Evolutionary conservation across 768 basidiomycete genomes (phyloP).

Genomic region (Paxillus rubicundulus): DNA sequence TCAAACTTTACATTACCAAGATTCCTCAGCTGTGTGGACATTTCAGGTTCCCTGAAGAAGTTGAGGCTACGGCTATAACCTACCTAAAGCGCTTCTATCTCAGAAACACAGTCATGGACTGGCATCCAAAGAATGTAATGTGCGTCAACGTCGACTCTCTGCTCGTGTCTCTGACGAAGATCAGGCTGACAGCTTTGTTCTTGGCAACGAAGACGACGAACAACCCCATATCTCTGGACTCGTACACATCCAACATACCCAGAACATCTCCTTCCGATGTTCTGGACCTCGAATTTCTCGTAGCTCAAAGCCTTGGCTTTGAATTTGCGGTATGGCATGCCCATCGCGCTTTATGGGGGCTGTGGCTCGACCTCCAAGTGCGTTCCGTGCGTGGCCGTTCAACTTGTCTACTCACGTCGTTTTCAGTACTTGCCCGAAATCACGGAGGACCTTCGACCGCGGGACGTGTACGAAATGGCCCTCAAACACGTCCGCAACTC

Average conservation of each 20-base stretch:
- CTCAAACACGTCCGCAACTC: conserved; percentile 69
- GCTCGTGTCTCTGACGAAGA: background rate
- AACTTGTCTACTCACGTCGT: conserved; percentile 9
- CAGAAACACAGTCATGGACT: conserved; percentile 98
- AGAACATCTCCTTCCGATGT: conserved; percentile 81
- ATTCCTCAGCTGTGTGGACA: conserved; percentile 80
- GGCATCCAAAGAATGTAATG: conserved; percentile 99
- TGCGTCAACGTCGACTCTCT: conserved; percentile 37
- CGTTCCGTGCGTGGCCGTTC: conserved; percentile 10
- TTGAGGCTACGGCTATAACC: conserved; percentile 87
- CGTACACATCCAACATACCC: conserved; percentile 80
- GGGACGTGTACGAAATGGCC: conserved; percentile 62
- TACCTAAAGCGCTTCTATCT: conserved; percentile 98
- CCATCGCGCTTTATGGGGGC: conserved; percentile 83
- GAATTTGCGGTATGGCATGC: conserved; percentile 95
- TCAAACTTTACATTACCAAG: conserved; percentile 86
- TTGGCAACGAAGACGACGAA: conserved; percentile 98
- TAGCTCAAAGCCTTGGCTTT: conserved; percentile 91
- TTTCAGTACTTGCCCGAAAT: conserved; percentile 57
- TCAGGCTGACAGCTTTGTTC: conserved; percentile 92
- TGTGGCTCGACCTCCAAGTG: conserved; percentile 88
- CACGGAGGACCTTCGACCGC: conserved; percentile 45
- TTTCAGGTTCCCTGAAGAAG: conserved; percentile 88
- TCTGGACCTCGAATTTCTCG: conserved; percentile 91
- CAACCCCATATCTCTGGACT: conserved; percentile 82